Percentiles rank a stretch among this genome's conserved stretches.
Evolutionary conservation across 805 yeast species (phyloP).

Genomic region (Yamadazyma ubonensis): DNA sequence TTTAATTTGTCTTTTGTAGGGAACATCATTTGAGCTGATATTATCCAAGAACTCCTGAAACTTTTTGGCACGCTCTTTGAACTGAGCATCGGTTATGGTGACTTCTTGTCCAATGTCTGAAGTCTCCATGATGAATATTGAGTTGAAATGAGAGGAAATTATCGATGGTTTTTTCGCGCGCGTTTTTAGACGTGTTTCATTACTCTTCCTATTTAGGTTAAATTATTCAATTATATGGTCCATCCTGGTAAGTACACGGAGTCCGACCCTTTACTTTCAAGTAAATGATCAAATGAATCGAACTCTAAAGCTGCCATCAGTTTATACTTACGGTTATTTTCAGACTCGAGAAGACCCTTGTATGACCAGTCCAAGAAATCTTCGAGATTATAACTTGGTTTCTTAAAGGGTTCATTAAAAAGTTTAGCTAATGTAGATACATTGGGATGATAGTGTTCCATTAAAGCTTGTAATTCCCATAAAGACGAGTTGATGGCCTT

Average conservation of each 20-base stretch:
- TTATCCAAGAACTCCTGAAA: constrained; percentile 84
- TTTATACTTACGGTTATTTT: constrained; percentile 61
- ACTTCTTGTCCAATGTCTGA: constrained; percentile 9
- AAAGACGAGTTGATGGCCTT: constrained; percentile 80
- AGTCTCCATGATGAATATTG: constrained; percentile 1
- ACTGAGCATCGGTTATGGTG: constrained; percentile 44
- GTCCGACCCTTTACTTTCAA: constrained; percentile 14
- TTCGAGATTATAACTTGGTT: constrained; percentile 83
- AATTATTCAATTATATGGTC: constrained; percentile 22
- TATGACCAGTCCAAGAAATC: constrained; percentile 94
- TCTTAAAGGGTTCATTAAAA: constrained; percentile 85
- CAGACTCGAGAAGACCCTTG: constrained; percentile 60
- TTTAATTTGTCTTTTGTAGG: constrained; percentile 68
- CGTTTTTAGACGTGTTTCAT: constrained; percentile 6
- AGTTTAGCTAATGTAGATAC: constrained; percentile 89
- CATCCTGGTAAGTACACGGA: constrained; percentile 28
- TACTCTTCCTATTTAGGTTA: constrained; percentile 22
- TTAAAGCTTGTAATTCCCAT: constrained; percentile 85
- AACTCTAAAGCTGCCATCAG: constrained; percentile 77
- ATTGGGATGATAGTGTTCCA: constrained; percentile 91
- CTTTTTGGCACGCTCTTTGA: constrained; percentile 80
- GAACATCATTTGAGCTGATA: constrained; percentile 48
- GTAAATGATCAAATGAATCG: constrained; percentile 48
- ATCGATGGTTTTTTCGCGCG: constrained; percentile 4
- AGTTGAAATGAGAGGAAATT: neutral